Percentiles rank a stretch among this genome's conserved stretches.
These are phyloP conservation scores for Paulownia fortunei DNA, from an alignment of 257 asterid species.

Conservation along the genomic window DNA sequence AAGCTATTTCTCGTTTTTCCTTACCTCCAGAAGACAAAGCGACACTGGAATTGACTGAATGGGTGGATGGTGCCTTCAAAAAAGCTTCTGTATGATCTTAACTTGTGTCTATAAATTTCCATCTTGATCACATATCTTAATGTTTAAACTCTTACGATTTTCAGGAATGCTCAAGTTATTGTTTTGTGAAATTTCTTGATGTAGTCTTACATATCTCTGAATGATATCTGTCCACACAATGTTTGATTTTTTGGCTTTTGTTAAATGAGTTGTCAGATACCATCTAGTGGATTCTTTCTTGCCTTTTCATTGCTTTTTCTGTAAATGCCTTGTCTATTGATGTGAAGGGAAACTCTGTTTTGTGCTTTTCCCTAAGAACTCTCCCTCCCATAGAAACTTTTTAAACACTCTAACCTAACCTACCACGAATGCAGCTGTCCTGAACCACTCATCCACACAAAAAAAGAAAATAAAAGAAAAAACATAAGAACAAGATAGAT, in stretches of 20 bases:
- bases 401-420: neutral
- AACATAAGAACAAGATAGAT: neutral
- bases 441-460: neutral
- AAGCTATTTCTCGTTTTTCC: constrained; percentile 94
- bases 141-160: constrained; percentile 10
- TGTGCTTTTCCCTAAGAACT: constrained; percentile 26
- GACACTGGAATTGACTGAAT: constrained; percentile 81
- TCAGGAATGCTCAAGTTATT: constrained; percentile 12
- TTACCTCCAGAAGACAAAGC: constrained; percentile 98
- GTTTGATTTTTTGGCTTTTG: constrained; percentile 11
- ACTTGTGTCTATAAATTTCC: constrained; percentile 31
- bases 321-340: constrained; percentile 17
- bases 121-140: constrained; percentile 15
- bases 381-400: neutral
- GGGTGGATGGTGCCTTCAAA: constrained; percentile 93
- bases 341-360: constrained; percentile 22
- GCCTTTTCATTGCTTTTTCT: neutral
- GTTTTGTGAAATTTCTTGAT: constrained; percentile 19
- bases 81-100: constrained; percentile 81
- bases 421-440: constrained; percentile 2
- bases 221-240: neutral
- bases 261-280: constrained; percentile 20
- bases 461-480: neutral
- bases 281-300: constrained; percentile 14
- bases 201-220: neutral